A percentile compares a stretch with the other conserved stretches of the same genome.
phyloP scores from a whole-genome alignment of 768 basidiomycete genomes.

The Russula emetica region DNA sequence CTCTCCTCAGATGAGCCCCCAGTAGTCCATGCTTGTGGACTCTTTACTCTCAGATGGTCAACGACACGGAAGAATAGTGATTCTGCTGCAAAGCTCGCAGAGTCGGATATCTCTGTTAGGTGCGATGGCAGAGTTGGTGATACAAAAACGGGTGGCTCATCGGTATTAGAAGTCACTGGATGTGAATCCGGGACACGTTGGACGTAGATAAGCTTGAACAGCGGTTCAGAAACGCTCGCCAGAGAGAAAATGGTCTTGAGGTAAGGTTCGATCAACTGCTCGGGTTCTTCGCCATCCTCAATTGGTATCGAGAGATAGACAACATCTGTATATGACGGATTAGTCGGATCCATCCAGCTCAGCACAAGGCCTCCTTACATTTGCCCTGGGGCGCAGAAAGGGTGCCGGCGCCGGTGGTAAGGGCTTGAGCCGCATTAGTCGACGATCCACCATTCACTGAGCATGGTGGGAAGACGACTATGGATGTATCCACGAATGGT shows the following conservation, averaged over 20 bases:
- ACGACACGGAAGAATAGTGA: slow-evolving; percentile 24
- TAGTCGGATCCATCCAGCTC: neutral
- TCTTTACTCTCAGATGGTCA: slow-evolving; percentile 18
- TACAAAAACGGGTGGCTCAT: slow-evolving; percentile 8
- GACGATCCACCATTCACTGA: slow-evolving; percentile 48
- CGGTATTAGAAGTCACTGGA: neutral
- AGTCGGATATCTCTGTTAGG: slow-evolving; percentile 21
- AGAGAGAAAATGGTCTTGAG: slow-evolving; percentile 28
- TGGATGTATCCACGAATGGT: slow-evolving; percentile 50
- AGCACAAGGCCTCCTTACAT: slow-evolving; percentile 44
- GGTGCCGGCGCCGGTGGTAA: slow-evolving; percentile 69
- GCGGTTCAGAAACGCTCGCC: slow-evolving; percentile 14
- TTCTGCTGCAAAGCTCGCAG: slow-evolving; percentile 24
- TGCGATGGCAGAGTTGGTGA: slow-evolving; percentile 14
- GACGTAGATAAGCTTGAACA: slow-evolving; percentile 21
- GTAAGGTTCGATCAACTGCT: slow-evolving; percentile 32
- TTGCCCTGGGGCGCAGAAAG: slow-evolving; percentile 70
- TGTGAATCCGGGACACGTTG: slow-evolving; percentile 4
- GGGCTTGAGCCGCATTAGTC: slow-evolving; percentile 47
- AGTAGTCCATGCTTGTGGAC: slow-evolving; percentile 9
- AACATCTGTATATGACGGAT: slow-evolving; percentile 16
- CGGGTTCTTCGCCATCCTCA: slow-evolving; percentile 18
- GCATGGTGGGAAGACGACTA: slow-evolving; percentile 73
- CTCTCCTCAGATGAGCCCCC: neutral
- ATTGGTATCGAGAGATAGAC: slow-evolving; percentile 27